These are phyloP conservation scores for Metarhizium brunneum DNA, from an alignment of 2,329 filamentous ascomycete species.

Conservation along the genomic window DNA sequence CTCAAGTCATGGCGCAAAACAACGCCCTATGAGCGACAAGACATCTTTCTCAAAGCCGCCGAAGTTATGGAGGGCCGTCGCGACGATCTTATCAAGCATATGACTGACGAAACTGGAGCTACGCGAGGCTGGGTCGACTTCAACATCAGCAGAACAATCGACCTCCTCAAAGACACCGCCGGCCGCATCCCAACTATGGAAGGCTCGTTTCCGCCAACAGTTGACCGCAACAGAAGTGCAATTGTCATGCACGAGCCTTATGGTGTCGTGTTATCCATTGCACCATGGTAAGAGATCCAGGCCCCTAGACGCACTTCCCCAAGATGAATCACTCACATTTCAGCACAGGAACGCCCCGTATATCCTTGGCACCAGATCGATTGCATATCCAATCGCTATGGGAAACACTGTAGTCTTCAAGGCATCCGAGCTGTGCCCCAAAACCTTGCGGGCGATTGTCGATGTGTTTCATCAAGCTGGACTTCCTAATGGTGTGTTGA, in stretches of 20 bases:
- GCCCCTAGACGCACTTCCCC: not conserved
- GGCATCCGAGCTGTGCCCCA: slow-evolving; percentile 58
- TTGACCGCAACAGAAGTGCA: slow-evolving; percentile 31
- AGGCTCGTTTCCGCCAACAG: slow-evolving; percentile 26
- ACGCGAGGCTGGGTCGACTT: slow-evolving; percentile 29
- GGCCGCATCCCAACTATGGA: slow-evolving; percentile 29
- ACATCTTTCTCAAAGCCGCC: slow-evolving; percentile 62
- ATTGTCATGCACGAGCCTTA: slow-evolving; percentile 67
- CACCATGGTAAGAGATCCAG: slow-evolving; percentile 56
- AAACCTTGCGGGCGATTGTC: slow-evolving; percentile 52
- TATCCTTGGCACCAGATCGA: slow-evolving; percentile 42
- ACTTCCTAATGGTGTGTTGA: slow-evolving; percentile 65
- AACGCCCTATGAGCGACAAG: slow-evolving; percentile 50
- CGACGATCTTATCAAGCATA: slow-evolving; percentile 51
- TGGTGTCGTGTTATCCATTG: slow-evolving; percentile 70
- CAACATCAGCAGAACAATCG: slow-evolving; percentile 25
- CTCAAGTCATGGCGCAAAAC: slow-evolving; percentile 60
- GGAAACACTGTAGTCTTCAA: slow-evolving; percentile 74
- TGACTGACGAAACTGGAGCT: slow-evolving; percentile 41
- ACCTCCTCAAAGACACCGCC: slow-evolving; percentile 33
- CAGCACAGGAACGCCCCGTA: slow-evolving; percentile 46
- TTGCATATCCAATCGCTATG: slow-evolving; percentile 59
- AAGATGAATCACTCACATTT: not conserved
- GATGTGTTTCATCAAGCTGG: slow-evolving; percentile 64
- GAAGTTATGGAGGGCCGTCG: slow-evolving; percentile 50